Evolutionary conservation across 768 basidiomycete species (phyloP).

Genomic region (Psilocybe subaeruginosa): DNA sequence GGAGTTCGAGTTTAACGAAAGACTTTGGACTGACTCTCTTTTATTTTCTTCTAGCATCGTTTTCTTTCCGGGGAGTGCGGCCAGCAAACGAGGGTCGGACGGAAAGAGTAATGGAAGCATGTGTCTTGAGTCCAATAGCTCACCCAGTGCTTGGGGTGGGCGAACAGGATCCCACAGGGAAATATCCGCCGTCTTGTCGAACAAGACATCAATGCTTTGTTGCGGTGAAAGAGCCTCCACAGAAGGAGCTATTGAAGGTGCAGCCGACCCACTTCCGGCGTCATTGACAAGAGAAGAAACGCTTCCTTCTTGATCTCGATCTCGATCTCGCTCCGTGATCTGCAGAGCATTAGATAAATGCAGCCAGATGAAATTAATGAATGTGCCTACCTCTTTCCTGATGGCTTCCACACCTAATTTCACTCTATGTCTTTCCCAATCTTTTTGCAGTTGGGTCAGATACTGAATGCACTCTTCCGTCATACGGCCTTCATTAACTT

Average conservation of each 20-base stretch:
- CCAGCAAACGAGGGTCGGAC: constrained; percentile 75
- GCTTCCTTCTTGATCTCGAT: constrained; percentile 66
- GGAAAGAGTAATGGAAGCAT: constrained; percentile 92
- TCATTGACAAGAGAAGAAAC: constrained; percentile 53
- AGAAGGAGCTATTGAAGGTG: constrained; percentile 37
- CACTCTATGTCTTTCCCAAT: constrained; percentile 93
- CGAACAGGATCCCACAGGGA: constrained; percentile 78
- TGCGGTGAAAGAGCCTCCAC: constrained; percentile 42
- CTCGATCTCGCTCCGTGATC: constrained; percentile 73
- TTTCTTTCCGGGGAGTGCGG: constrained; percentile 62
- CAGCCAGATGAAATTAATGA: not conserved
- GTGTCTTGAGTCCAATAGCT: constrained; percentile 88
- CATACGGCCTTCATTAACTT: constrained; percentile 92
- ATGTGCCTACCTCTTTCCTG: constrained; percentile 69
- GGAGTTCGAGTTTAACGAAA: constrained; percentile 19
- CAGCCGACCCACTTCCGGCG: constrained; percentile 32
- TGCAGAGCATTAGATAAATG: constrained; percentile 25
- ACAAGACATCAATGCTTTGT: constrained; percentile 76
- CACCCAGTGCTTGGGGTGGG: constrained; percentile 83
- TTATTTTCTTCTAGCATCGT: constrained; percentile 34
- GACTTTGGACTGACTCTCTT: constrained; percentile 19
- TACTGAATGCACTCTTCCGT: constrained; percentile 96
- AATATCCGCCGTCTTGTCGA: constrained; percentile 67
- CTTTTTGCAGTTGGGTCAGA: constrained; percentile 91
- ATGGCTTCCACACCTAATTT: constrained; percentile 85